phyloP scores from a whole-genome alignment of 108 stramenopile species.

The Aurantiochytrium sp. region DNA sequence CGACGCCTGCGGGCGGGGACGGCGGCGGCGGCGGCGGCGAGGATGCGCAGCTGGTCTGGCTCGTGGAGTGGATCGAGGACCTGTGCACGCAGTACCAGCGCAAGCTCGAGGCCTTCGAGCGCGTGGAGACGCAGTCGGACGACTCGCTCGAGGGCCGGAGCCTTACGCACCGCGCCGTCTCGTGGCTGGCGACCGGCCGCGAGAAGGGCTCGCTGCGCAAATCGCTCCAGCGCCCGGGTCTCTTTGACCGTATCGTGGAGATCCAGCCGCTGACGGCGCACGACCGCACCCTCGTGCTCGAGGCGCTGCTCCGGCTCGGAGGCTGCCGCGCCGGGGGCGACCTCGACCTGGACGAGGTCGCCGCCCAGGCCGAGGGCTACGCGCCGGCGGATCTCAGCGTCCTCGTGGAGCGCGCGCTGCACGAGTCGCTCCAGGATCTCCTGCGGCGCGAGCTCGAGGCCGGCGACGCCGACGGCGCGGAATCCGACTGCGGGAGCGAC shows the following conservation, averaged over 20 bases:
- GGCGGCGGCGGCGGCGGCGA: constrained; percentile 6
- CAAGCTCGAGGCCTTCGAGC: constrained; percentile 14
- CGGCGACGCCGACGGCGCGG: neutral
- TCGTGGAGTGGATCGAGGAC: constrained; percentile 20
- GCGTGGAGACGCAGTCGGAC: neutral
- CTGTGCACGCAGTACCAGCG: neutral
- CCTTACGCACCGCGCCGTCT: neutral
- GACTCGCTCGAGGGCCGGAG: neutral
- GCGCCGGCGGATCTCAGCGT: constrained; percentile 20
- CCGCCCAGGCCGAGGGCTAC: constrained; percentile 27
- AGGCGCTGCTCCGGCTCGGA: neutral
- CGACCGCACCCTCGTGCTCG: constrained; percentile 2
- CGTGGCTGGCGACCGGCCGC: constrained; percentile 30
- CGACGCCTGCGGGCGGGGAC: constrained; percentile 8
- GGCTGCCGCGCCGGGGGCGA: neutral
- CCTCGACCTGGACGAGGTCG: constrained; percentile 1
- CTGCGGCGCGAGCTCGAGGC: neutral
- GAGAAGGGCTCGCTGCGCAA: constrained; percentile 20
- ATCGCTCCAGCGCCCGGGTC: neutral
- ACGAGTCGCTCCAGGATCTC: neutral
- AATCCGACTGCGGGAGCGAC: no score
- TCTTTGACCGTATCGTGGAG: neutral
- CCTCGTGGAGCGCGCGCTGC: constrained; percentile 1
- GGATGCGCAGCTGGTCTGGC: constrained; percentile 19
- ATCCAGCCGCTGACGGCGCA: constrained; percentile 6